Conservation (phyloP, 345 rosid species). For the Psidium guajava region DNA sequence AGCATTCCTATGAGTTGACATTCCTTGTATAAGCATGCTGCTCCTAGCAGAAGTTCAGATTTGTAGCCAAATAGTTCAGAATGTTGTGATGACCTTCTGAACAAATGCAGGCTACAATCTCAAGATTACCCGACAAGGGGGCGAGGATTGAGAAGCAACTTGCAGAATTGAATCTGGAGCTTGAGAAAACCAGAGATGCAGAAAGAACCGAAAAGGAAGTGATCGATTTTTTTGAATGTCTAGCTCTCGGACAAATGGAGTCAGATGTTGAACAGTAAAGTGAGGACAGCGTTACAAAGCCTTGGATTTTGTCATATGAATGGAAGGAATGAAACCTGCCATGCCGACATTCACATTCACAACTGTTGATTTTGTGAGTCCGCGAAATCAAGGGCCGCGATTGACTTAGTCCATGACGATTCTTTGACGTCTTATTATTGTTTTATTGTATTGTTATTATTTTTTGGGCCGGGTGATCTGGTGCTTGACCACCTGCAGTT, state of each 20-base stretch:
- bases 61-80: neutral
- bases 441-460: neutral
- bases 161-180: slow-evolving; percentile 47
- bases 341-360: neutral
- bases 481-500: too few relatives aligned
- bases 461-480: neutral
- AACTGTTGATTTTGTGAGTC: neutral
- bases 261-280: neutral
- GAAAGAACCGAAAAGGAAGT: slow-evolving; percentile 16
- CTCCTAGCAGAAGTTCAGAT: neutral
- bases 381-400: neutral
- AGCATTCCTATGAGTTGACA: neutral
- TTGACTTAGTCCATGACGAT: neutral
- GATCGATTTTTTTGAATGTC: slow-evolving; percentile 43
- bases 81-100: neutral
- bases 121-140: slow-evolving; percentile 77
- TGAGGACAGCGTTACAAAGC: neutral
- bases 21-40: neutral
- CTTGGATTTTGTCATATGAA: neutral
- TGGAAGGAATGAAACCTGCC: neutral
- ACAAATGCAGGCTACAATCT: slow-evolving; percentile 36
- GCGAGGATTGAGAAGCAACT: slow-evolving; percentile 62
- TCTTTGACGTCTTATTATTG: neutral
- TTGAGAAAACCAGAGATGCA: slow-evolving; percentile 28
- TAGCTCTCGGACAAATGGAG: slow-evolving; percentile 5